Conservation (phyloP, 768 basidiomycete species). For the Tylopilus felleus region DNA sequence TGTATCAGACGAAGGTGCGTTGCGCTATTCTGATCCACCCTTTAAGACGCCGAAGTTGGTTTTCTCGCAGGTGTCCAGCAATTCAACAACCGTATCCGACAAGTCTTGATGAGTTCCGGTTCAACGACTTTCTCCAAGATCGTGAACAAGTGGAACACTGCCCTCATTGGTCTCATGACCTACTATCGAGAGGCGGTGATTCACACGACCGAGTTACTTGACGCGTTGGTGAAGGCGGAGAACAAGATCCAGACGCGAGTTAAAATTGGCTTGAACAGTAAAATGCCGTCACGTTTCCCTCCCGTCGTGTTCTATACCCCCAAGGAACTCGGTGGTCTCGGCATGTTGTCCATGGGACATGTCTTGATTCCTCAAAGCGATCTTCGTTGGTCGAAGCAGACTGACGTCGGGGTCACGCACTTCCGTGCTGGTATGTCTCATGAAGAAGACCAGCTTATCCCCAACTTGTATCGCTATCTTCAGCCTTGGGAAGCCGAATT, state of each 20-base stretch:
- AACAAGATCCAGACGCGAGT: conserved; percentile 99
- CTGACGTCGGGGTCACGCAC: conserved; percentile 94
- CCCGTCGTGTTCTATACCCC: conserved; percentile 95
- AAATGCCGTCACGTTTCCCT: conserved; percentile 99
- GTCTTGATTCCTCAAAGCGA: conserved; percentile 98
- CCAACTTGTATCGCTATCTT: conserved; percentile 94
- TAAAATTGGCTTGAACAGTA: conserved; percentile 98
- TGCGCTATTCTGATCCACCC: background rate
- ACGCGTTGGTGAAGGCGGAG: conserved; percentile 96
- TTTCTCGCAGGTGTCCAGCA: conserved; percentile 70
- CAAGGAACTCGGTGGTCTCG: conserved; percentile 97
- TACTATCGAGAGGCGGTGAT: conserved; percentile 98
- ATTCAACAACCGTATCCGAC: conserved; percentile 96
- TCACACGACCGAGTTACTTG: conserved; percentile 94
- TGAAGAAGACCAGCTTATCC: conserved; percentile 92
- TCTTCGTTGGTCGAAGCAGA: conserved; percentile 97
- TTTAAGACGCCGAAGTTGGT: background rate
- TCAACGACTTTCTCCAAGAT: conserved; percentile 99
- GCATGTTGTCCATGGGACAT: conserved; percentile 99
- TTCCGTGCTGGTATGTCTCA: conserved; percentile 99
- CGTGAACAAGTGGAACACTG: conserved; percentile 97
- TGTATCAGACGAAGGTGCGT: conserved; percentile 87
- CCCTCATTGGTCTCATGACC: conserved; percentile 93
- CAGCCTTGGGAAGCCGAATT: conserved; percentile 99
- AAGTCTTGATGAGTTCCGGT: conserved; percentile 97